These are phyloP conservation scores for Alternaria infectoria DNA, from an alignment of 2,329 filamentous ascomycete species.

Conservation along the genomic window DNA sequence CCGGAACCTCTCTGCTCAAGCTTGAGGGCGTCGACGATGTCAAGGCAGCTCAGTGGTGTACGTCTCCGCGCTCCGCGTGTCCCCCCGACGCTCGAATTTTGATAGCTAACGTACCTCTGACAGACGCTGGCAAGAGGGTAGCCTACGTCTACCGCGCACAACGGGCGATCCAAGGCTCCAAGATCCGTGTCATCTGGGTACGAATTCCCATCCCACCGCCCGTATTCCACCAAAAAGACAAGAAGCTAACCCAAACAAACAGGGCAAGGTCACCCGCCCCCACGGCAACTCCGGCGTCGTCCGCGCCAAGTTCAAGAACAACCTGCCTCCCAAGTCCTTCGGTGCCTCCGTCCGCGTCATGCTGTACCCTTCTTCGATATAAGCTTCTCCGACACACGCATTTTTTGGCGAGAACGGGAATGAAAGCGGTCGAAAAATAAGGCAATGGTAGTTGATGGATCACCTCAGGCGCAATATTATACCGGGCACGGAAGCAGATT, in stretches of 20 bases:
- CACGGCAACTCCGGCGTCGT: constrained; percentile 99
- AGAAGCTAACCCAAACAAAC: background rate
- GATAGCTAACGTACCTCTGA: background rate
- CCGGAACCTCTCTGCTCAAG: constrained; percentile 92
- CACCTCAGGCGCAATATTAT: constrained; percentile 31
- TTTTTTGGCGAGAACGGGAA: constrained; percentile 30
- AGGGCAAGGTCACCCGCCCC: constrained; percentile 82
- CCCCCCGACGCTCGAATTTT: constrained; percentile 48
- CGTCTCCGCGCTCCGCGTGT: background rate
- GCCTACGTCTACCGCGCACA: constrained; percentile 88
- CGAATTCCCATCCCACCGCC: background rate
- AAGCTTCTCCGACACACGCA: constrained; percentile 54
- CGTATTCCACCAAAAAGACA: background rate
- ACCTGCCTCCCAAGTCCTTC: constrained; percentile 96
- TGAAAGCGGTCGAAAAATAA: constrained; percentile 25
- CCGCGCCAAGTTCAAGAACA: constrained; percentile 94
- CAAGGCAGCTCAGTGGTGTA: constrained; percentile 81
- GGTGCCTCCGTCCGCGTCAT: constrained; percentile 86
- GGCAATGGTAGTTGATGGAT: constrained; percentile 31
- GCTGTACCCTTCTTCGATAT: constrained; percentile 98
- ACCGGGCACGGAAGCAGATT: constrained; percentile 34
- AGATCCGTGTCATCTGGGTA: constrained; percentile 88
- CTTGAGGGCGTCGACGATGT: constrained; percentile 97
- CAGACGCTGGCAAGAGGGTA: constrained; percentile 7
- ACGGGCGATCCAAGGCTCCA: constrained; percentile 94